phyloP scores from a whole-genome alignment of 106 monocot genomes.

The Amphibolis antarctica region DNA sequence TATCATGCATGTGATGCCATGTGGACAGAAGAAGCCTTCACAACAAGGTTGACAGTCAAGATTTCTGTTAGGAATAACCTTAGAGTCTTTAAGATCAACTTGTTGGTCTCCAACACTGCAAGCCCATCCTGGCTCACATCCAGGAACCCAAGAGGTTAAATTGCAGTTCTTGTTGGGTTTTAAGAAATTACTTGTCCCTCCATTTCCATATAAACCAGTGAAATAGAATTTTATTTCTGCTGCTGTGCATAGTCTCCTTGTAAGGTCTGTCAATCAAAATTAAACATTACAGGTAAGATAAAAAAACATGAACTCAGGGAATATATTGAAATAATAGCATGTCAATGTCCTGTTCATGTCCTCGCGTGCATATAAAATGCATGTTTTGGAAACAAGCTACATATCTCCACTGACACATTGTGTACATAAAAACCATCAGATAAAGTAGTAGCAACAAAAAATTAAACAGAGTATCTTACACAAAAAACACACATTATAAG shows the following conservation, averaged over 20 bases:
- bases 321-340: too few species aligned
- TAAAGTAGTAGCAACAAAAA: too few species aligned
- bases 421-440: too few species aligned
- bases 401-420: too few species aligned
- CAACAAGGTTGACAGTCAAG: constrained; percentile 47
- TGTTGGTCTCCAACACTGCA: constrained; percentile 42
- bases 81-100: constrained; percentile 41
- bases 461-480: too few species aligned
- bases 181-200: constrained; percentile 26
- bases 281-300: too few species aligned
- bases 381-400: too few species aligned
- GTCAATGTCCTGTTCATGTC: too few species aligned
- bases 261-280: constrained; percentile 39
- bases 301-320: too few species aligned
- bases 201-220: constrained; percentile 26
- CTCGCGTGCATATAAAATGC: too few species aligned
- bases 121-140: constrained; percentile 95
- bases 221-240: constrained; percentile 96
- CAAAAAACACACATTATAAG: too few species aligned
- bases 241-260: constrained; percentile 52
- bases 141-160: constrained; percentile 56
- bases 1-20: constrained; percentile 74
- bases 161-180: constrained; percentile 88
- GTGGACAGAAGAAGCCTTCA: constrained; percentile 68
- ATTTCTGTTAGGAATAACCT: constrained; percentile 36